phyloP scores from a whole-genome alignment of 2,329 filamentous ascomycete species.

The Clarireedia homoeocarpa region DNA sequence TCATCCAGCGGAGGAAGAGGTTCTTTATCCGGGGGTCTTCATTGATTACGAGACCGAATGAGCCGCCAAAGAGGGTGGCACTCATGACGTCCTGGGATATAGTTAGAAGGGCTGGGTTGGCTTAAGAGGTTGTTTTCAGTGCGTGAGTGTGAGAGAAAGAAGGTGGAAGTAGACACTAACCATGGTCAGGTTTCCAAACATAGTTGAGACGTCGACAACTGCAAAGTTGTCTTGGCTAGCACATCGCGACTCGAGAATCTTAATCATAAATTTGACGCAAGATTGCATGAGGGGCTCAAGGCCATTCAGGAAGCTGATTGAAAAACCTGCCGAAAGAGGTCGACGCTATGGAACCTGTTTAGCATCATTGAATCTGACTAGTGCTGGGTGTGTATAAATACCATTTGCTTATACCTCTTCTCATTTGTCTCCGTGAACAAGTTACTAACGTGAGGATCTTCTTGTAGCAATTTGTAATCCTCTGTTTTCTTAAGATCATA shows the following conservation, averaged over 20 bases:
- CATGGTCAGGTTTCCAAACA: neutral
- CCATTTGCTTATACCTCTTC: conserved; percentile 15
- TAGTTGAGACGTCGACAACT: neutral
- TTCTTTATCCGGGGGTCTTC: conserved; percentile 14
- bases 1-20: conserved; percentile 11
- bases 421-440: conserved; percentile 16
- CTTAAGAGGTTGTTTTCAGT: neutral
- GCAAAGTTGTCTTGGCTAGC: neutral
- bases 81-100: conserved; percentile 15
- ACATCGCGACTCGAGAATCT: conserved; percentile 10
- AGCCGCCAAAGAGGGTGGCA: conserved; percentile 16
- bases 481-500: conserved; percentile 14
- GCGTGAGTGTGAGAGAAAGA: no score
- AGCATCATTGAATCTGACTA: neutral
- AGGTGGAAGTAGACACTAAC: neutral
- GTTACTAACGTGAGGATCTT: conserved; percentile 4
- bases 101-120: neutral
- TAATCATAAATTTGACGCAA: conserved; percentile 12
- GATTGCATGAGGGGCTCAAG: conserved; percentile 15
- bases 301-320: conserved; percentile 16
- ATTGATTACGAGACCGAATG: conserved; percentile 14
- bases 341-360: conserved; percentile 9
- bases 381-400: neutral
- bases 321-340: conserved; percentile 16
- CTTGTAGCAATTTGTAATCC: conserved; percentile 9